Conservation (phyloP, 164 flowering plant genomes). For the Tetracentron sinense region DNA sequence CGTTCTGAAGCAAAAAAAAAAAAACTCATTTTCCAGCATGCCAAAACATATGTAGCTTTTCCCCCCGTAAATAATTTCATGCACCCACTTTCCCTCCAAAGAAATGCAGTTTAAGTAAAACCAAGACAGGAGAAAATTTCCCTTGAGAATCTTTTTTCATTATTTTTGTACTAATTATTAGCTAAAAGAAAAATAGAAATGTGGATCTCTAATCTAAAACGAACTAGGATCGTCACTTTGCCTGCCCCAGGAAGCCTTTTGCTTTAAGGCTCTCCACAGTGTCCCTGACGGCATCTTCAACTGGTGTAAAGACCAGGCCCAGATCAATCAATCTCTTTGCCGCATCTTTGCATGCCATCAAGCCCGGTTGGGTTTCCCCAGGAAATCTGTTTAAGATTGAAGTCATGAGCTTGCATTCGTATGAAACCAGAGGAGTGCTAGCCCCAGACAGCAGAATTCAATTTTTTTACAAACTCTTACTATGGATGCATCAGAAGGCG, state of each 20-base stretch:
- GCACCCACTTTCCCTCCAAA: too few relatives aligned
- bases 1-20: too few relatives aligned
- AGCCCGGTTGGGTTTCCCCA: conserved; percentile 78
- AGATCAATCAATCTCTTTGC: conserved; percentile 66
- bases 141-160: background rate
- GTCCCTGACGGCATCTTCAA: conserved; percentile 69
- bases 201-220: background rate
- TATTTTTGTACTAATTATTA: too few relatives aligned
- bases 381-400: conserved; percentile 41
- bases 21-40: too few relatives aligned
- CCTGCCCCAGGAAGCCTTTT: conserved; percentile 52
- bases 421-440: too few relatives aligned
- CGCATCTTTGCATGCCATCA: conserved; percentile 59
- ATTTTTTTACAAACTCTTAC: too few relatives aligned
- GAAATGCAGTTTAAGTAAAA: too few relatives aligned
- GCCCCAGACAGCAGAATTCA: too few relatives aligned
- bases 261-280: conserved; percentile 67
- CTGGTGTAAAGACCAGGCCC: conserved; percentile 60
- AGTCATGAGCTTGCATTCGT: background rate
- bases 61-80: too few relatives aligned
- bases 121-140: background rate
- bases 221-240: conserved; percentile 18
- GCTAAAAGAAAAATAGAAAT: background rate
- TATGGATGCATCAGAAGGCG: too few relatives aligned
- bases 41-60: too few relatives aligned